These are phyloP conservation scores for Mycena vitilis DNA, from an alignment of 768 basidiomycete species.

Conservation along the genomic window DNA sequence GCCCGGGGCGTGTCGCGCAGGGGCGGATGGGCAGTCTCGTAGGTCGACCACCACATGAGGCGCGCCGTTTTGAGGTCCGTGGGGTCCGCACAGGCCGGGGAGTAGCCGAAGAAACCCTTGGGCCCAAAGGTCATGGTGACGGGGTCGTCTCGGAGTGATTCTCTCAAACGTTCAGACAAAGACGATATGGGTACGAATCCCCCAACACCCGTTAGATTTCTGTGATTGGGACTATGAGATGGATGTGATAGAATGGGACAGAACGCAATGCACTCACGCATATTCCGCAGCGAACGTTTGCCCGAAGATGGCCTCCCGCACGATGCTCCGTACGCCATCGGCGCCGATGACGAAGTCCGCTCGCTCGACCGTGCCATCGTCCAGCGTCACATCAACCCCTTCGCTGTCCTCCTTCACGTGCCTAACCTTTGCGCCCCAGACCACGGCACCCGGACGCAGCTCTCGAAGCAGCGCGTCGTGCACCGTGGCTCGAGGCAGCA, in stretches of 20 bases:
- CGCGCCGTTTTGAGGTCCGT: slow-evolving; percentile 17
- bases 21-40: slow-evolving; percentile 46
- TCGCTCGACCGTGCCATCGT: slow-evolving; percentile 46
- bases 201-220: slow-evolving; percentile 51
- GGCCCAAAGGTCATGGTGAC: slow-evolving; percentile 53
- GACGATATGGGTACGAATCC: slow-evolving; percentile 50
- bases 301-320: slow-evolving; percentile 48
- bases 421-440: slow-evolving; percentile 46
- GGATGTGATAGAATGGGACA: neutral
- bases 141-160: slow-evolving; percentile 43
- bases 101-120: slow-evolving; percentile 54
- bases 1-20: slow-evolving; percentile 39
- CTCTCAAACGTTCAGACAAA: slow-evolving; percentile 42
- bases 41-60: slow-evolving; percentile 58
- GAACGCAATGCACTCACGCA: slow-evolving; percentile 38
- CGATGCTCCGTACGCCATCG: slow-evolving; percentile 52
- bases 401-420: slow-evolving; percentile 43
- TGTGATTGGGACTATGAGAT: slow-evolving; percentile 25
- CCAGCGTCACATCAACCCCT: slow-evolving; percentile 43
- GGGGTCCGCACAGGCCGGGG: slow-evolving; percentile 13
- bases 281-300: slow-evolving; percentile 43
- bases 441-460: slow-evolving; percentile 42
- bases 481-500: slow-evolving; percentile 47
- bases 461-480: slow-evolving; percentile 49
- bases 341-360: slow-evolving; percentile 55